Percentiles rank a stretch among this genome's conserved stretches.
Conservation (phyloP, 129 eudicot genomes). For the Saposhnikovia divaricata region DNA sequence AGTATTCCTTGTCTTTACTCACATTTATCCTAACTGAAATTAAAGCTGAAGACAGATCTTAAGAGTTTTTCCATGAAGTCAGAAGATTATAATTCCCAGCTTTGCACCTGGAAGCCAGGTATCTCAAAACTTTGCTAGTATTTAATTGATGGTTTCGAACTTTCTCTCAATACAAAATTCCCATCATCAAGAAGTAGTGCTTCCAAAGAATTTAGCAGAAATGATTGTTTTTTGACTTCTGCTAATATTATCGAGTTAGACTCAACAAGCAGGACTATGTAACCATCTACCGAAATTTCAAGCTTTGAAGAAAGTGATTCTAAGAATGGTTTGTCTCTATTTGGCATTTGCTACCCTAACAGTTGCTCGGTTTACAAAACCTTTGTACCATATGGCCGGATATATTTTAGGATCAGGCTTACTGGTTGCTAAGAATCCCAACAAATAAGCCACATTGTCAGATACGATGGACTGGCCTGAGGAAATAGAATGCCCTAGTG, state of each 20-base stretch:
- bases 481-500: constrained; percentile 12
- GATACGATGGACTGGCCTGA: constrained; percentile 17
- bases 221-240: not conserved
- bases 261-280: constrained; percentile 13
- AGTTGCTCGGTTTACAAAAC: not conserved
- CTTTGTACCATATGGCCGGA: constrained; percentile 28
- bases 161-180: constrained; percentile 27
- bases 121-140: too few species aligned
- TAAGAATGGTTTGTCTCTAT: constrained; percentile 21
- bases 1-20: constrained; percentile 1
- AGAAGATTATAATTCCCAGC: too few species aligned
- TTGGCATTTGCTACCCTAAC: constrained; percentile 46
- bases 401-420: constrained; percentile 17
- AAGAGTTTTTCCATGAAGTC: too few species aligned
- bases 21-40: constrained; percentile 16
- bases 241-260: constrained; percentile 17
- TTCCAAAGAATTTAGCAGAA: not conserved
- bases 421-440: constrained; percentile 24
- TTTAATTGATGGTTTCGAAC: not conserved
- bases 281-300: constrained; percentile 9
- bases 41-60: constrained; percentile 28
- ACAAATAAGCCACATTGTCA: constrained; percentile 1
- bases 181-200: constrained; percentile 33
- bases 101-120: too few species aligned
- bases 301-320: not conserved